Base-by-base conservation (phyloP, 345 rosid species). In the Arabis hirsuta region DNA sequence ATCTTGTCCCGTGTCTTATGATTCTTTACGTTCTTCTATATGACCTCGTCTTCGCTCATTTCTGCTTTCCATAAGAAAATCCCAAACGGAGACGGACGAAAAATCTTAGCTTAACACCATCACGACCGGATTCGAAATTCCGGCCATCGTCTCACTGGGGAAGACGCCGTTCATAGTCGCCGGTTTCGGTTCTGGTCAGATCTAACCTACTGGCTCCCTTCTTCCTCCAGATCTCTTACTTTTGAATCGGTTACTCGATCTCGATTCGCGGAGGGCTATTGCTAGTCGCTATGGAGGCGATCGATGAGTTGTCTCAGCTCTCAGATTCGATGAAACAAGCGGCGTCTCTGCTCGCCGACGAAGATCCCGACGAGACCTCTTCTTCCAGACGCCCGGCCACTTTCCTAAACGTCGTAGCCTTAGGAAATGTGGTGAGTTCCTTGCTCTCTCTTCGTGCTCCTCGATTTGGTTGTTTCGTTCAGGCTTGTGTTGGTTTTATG, bases 321-420 rank as follows among this genome's bases (percentile, higher is more conserved):
- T 83, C 98, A 27, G 98, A 96, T 54, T 78, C 96, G 48, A 96
- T 96, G 96, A 82, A 82, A 63, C 96, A 88, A 62, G 99, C 97
- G 16, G 78, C 89, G 22, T 80, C 92, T n/a, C 69, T 96, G 44
- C 97, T 96, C 39, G 98, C 98, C 34, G 98, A 92, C 64, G 99
- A 96, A 65, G 98, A 90, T 67, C 72, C 86, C 31, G 96, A 90
- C 58, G 92, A 96, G 51, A 76, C 76, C 66, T 67, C 84, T 45
- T 83, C 96, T 45, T 81, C 88, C 12, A 80, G 79, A 57, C 98
- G 97, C 14, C 51, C 92, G 1, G 77, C 96, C 39, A 78, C 92
- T 76, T 90, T 88, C 76, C 89, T 96, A 12, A 92, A 90, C 76
- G 98, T 86, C 52, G 89, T 92, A 46, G 90, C 87, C 22, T 74